These are phyloP conservation scores for Apostasia ramifera DNA, from an alignment of 106 monocot genomes.

Conservation along the genomic window DNA sequence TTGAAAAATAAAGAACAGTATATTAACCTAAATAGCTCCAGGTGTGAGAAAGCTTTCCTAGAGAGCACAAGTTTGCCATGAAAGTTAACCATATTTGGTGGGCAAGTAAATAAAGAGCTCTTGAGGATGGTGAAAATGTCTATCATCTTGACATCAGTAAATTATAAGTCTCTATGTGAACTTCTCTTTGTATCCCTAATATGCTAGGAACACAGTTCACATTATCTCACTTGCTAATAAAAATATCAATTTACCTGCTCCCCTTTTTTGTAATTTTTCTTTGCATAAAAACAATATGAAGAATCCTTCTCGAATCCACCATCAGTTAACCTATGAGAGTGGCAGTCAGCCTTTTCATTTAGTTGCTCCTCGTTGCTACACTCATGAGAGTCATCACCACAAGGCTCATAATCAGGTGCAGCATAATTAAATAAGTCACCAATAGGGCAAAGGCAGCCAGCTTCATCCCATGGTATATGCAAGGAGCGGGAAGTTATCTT, in stretches of 20 bases:
- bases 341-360: constrained; percentile 15
- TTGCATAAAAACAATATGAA: constrained; percentile 94
- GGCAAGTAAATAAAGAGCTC: too few species aligned
- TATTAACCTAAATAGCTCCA: too few species aligned
- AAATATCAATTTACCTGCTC: constrained; percentile 48
- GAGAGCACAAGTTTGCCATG: too few species aligned
- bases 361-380: constrained; percentile 3
- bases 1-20: too few species aligned
- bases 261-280: constrained; percentile 55
- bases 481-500: constrained; percentile 89
- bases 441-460: constrained; percentile 92
- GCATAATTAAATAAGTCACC: constrained; percentile 97
- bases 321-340: constrained; percentile 61
- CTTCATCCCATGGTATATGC: constrained; percentile 87
- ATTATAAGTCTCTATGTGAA: too few species aligned
- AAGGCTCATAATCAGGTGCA: constrained; percentile 50
- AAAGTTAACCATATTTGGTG: too few species aligned
- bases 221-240: too few species aligned
- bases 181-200: too few species aligned
- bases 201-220: too few species aligned
- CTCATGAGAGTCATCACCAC: constrained; percentile 11
- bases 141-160: too few species aligned
- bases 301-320: constrained; percentile 70
- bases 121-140: too few species aligned
- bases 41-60: too few species aligned